phyloP scores from a whole-genome alignment of 202 grass and related monocot genomes.

The Setaria italica region DNA sequence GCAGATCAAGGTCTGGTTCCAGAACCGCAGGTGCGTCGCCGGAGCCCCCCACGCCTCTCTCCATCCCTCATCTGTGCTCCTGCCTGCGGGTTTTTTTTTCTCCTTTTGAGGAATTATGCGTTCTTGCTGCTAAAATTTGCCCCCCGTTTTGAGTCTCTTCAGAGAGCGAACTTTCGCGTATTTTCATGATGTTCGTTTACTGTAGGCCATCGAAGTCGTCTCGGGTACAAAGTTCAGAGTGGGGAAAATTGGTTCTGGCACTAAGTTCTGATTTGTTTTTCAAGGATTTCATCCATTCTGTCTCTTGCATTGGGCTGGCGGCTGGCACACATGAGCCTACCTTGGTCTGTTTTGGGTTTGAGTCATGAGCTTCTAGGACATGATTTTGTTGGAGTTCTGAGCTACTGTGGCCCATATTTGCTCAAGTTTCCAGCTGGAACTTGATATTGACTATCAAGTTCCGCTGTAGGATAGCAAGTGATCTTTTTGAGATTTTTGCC shows the following conservation, averaged over 20 bases:
- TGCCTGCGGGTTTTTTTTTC: not conserved
- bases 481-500: not conserved
- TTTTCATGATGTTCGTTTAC: no score
- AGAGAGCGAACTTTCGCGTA: no score
- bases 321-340: not conserved
- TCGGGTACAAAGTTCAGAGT: not conserved
- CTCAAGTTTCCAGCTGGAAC: not conserved
- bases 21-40: slow-evolving; percentile 81
- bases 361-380: not conserved
- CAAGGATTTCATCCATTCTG: not conserved
- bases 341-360: slow-evolving; percentile 13
- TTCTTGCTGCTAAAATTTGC: slow-evolving; percentile 17
- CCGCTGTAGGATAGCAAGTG: not conserved
- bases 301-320: slow-evolving; percentile 33
- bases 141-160: not conserved
- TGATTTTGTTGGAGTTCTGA: not conserved
- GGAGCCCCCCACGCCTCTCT: not conserved
- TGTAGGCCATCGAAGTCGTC: not conserved
- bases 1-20: slow-evolving; percentile 99
- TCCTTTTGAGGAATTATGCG: not conserved
- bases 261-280: not conserved
- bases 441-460: not conserved
- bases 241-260: slow-evolving; percentile 5
- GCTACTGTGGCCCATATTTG: not conserved
- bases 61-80: slow-evolving; percentile 20